Evolutionary conservation across 352 stramenopile species (phyloP).

Genomic region (Hyaloperonospora brassicae): DNA sequence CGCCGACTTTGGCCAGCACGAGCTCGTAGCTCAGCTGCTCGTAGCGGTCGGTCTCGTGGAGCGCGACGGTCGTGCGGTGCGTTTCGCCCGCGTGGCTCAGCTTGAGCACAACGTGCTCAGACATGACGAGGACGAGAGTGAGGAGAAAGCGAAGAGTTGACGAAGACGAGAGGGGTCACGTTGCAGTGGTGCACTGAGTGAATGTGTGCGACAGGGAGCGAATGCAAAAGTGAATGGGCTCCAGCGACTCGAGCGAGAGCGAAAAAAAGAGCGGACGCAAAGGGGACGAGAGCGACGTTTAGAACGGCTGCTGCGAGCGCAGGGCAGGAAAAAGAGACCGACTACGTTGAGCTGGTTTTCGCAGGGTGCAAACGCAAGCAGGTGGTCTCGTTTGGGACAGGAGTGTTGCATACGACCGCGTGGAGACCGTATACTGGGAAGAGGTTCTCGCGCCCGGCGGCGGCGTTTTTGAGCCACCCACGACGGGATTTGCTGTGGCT

Average conservation of each 20-base stretch:
- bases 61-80: conserved; percentile 32
- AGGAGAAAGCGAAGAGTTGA: neutral
- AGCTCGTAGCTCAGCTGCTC: conserved; percentile 35
- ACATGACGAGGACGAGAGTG: conserved; percentile 4
- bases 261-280: no score
- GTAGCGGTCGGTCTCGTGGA: conserved; percentile 11
- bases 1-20: conserved; percentile 32
- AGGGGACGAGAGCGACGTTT: no score
- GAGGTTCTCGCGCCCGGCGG: neutral
- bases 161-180: no score
- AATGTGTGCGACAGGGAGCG: conserved; percentile 8
- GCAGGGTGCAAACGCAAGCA: no score
- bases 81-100: conserved; percentile 46
- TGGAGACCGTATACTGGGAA: conserved; percentile 4
- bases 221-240: conserved; percentile 17
- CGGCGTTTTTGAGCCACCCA: conserved; percentile 9
- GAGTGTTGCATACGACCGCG: conserved; percentile 2
- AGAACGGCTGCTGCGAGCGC: no score
- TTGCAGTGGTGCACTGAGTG: conserved; percentile 1
- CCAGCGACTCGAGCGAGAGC: no score
- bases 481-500: conserved; percentile 21
- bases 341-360: no score
- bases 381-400: no score
- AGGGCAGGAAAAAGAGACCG: no score
- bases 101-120: conserved; percentile 39